Evolutionary conservation across 371 early-diverging fungal species (phyloP).

Genomic region (Massospora cicadina): DNA sequence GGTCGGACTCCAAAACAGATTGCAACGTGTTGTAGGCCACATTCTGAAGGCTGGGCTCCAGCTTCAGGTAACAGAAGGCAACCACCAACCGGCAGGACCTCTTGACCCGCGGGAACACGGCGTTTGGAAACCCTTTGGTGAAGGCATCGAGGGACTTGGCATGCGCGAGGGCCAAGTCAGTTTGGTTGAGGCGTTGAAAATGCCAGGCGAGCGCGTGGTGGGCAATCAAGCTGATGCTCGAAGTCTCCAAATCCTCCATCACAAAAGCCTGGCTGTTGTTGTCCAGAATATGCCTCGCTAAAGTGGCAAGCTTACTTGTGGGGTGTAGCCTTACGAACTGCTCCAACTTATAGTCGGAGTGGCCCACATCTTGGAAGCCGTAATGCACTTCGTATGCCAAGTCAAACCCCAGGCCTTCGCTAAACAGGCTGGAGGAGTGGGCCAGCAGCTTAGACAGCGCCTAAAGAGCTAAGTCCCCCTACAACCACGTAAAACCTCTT

Average conservation of each 20-base stretch:
- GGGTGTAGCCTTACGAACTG: background rate
- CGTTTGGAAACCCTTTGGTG: background rate
- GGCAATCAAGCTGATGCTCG: background rate
- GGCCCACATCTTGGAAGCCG: background rate
- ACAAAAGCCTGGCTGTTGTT: background rate
- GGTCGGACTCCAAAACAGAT: conserved; percentile 24
- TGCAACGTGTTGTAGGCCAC: conserved; percentile 32
- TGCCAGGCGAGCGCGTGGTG: background rate
- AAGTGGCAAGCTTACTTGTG: background rate
- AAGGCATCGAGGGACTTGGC: background rate
- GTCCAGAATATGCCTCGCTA: background rate
- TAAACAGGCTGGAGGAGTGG: background rate
- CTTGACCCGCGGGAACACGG: conserved; percentile 18
- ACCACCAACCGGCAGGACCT: conserved; percentile 37
- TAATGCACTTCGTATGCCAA: background rate
- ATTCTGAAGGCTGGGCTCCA: conserved; percentile 28
- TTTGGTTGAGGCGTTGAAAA: background rate
- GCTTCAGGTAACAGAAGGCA: conserved; percentile 37
- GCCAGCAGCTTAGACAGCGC: background rate
- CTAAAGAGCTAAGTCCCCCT: background rate
- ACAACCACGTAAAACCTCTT: background rate
- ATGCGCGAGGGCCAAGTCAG: conserved; percentile 2
- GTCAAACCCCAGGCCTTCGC: background rate
- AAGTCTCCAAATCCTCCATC: background rate
- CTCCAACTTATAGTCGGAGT: background rate